Conservation (phyloP, 78 protist species). For the Isochrysis galbana region DNA sequence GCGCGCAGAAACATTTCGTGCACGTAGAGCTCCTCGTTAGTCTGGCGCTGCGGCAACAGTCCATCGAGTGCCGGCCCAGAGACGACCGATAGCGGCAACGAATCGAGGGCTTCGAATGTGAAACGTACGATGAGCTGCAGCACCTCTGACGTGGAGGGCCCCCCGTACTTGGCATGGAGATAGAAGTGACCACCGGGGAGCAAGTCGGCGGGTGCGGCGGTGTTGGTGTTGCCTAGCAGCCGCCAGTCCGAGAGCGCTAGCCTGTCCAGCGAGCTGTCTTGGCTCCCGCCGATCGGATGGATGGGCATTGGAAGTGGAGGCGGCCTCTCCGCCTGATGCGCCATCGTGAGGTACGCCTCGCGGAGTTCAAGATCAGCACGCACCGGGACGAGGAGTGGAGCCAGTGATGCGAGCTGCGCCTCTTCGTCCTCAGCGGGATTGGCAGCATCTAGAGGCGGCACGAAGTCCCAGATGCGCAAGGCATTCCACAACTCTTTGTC, state of each 20-base stretch:
- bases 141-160: background rate
- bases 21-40: background rate
- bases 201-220: background rate
- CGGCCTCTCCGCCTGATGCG: background rate
- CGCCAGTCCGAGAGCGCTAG: background rate
- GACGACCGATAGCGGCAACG: background rate
- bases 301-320: background rate
- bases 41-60: background rate
- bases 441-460: background rate
- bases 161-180: background rate
- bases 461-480: background rate
- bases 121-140: background rate
- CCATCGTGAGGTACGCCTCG: background rate
- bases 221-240: background rate
- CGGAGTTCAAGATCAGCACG: slow-evolving; percentile 31
- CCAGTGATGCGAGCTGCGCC: background rate
- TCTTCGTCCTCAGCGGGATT: background rate
- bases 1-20: background rate
- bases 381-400: background rate
- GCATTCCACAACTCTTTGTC: background rate
- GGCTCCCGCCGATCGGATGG: background rate
- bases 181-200: slow-evolving; percentile 42
- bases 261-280: background rate
- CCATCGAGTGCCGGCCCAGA: background rate
- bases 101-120: background rate